These are phyloP conservation scores for Xerocomus potaroensis DNA, from an alignment of 768 basidiomycete species.

Conservation along the genomic window DNA sequence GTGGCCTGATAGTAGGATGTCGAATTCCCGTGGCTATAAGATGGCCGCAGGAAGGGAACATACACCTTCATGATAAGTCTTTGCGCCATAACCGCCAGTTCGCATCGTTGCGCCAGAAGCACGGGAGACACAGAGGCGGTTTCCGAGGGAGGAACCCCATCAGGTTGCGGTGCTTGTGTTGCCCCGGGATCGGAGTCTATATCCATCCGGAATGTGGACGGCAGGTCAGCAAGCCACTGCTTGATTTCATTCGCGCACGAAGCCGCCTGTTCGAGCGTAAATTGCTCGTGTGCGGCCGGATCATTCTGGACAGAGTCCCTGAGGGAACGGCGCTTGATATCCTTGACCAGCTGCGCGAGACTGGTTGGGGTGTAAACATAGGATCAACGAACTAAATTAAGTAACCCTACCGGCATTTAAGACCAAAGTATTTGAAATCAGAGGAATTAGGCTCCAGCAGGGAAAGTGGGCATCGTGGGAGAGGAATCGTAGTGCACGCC, in stretches of 20 bases:
- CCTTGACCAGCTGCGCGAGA: conserved; percentile 60
- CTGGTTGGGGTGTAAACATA: conserved; percentile 30
- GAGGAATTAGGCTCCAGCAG: conserved; percentile 27
- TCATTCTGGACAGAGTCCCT: conserved; percentile 35
- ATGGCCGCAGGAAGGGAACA: conserved; percentile 56
- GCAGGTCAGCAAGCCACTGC: conserved; percentile 50
- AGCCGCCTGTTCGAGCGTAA: conserved; percentile 59
- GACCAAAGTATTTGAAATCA: conserved; percentile 46
- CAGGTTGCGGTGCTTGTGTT: conserved; percentile 9
- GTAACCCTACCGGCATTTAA: conserved; percentile 55
- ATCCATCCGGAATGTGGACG: conserved; percentile 44
- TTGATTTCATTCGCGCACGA: conserved; percentile 54
- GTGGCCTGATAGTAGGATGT: conserved; percentile 48
- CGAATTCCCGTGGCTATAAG: conserved; percentile 21
- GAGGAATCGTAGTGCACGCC: conserved; percentile 41
- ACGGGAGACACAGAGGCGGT: conserved; percentile 28
- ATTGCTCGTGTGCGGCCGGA: conserved; percentile 27
- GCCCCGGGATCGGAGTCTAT: conserved; percentile 29
- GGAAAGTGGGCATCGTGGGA: conserved; percentile 29
- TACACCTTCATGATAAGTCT: conserved; percentile 60
- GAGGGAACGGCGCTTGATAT: conserved; percentile 49
- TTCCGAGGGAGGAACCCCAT: conserved; percentile 10
- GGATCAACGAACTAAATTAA: neutral
- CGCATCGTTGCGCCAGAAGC: conserved; percentile 50
- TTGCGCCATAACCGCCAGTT: conserved; percentile 58